Conservation (phyloP, 768 basidiomycete genomes). For the Suillus lakei region DNA sequence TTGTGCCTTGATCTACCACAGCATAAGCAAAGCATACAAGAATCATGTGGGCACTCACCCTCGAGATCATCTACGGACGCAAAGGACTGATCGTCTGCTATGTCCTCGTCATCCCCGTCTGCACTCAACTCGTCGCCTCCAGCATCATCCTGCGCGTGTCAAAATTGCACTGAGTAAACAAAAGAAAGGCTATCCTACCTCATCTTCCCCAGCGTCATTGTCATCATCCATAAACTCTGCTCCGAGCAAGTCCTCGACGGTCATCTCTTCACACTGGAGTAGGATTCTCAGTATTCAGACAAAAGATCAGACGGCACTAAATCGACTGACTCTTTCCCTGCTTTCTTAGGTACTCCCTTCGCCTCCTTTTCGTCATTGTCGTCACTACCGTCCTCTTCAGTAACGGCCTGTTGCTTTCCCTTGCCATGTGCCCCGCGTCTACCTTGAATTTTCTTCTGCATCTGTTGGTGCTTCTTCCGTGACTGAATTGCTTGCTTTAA, state of each 20-base stretch:
- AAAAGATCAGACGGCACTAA: background rate
- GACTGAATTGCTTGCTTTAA: slow-evolving; percentile 87
- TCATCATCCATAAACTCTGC: slow-evolving; percentile 74
- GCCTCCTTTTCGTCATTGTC: slow-evolving; percentile 30
- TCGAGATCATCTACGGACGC: slow-evolving; percentile 82
- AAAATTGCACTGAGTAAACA: background rate
- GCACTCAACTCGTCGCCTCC: slow-evolving; percentile 43
- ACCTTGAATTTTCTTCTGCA: slow-evolving; percentile 70
- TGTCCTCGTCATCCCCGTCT: slow-evolving; percentile 46
- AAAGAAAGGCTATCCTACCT: slow-evolving; percentile 31
- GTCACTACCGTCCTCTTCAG: slow-evolving; percentile 34
- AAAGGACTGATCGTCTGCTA: slow-evolving; percentile 66
- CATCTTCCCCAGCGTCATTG: slow-evolving; percentile 42
- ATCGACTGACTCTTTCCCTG: slow-evolving; percentile 13
- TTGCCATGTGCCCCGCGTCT: slow-evolving; percentile 54
- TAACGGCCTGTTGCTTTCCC: slow-evolving; percentile 31
- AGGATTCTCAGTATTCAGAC: background rate
- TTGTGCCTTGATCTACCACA: slow-evolving; percentile 64
- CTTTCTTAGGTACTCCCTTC: slow-evolving; percentile 4
- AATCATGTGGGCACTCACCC: slow-evolving; percentile 37
- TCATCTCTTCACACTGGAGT: slow-evolving; percentile 46
- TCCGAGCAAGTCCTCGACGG: slow-evolving; percentile 77
- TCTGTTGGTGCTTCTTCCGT: slow-evolving; percentile 80
- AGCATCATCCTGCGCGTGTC: slow-evolving; percentile 21
- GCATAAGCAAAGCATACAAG: slow-evolving; percentile 2